These are phyloP conservation scores for Starmera quercuum DNA, from an alignment of 805 yeast species.

Conservation along the genomic window DNA sequence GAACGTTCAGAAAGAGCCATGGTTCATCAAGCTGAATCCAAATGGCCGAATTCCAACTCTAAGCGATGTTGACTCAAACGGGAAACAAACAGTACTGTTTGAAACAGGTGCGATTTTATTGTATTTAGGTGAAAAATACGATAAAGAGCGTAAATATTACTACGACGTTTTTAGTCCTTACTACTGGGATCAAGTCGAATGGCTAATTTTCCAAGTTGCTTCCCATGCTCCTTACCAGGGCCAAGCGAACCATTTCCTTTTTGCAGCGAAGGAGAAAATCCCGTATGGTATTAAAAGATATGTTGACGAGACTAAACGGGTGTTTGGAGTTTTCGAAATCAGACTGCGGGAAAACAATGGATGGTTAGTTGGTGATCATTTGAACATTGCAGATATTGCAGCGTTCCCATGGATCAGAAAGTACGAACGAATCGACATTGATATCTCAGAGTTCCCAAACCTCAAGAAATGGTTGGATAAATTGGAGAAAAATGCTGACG, in stretches of 20 bases:
- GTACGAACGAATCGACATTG: slow-evolving; percentile 17
- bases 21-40: slow-evolving; percentile 51
- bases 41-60: slow-evolving; percentile 60
- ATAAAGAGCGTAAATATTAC: slow-evolving; percentile 38
- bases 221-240: slow-evolving; percentile 60
- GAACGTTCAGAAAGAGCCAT: slow-evolving; percentile 44
- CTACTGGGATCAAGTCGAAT: slow-evolving; percentile 47
- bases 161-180: slow-evolving; percentile 25
- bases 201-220: slow-evolving; percentile 51
- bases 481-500: slow-evolving; percentile 11
- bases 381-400: slow-evolving; percentile 53
- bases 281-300: slow-evolving; percentile 49
- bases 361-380: slow-evolving; percentile 51
- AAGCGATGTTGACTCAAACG: slow-evolving; percentile 28
- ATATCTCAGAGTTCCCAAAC: slow-evolving; percentile 30
- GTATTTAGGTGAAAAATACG: slow-evolving; percentile 55
- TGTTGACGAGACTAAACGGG: slow-evolving; percentile 40
- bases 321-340: slow-evolving; percentile 46
- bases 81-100: slow-evolving; percentile 35
- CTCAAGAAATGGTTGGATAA: slow-evolving; percentile 32
- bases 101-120: slow-evolving; percentile 58
- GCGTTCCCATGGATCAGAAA: slow-evolving; percentile 38
- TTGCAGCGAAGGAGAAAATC: slow-evolving; percentile 40
- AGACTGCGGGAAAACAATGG: slow-evolving; percentile 43
- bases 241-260: slow-evolving; percentile 42